phyloP scores from a whole-genome alignment of 106 monocot species.

The Alisma plantagoaquatica region DNA sequence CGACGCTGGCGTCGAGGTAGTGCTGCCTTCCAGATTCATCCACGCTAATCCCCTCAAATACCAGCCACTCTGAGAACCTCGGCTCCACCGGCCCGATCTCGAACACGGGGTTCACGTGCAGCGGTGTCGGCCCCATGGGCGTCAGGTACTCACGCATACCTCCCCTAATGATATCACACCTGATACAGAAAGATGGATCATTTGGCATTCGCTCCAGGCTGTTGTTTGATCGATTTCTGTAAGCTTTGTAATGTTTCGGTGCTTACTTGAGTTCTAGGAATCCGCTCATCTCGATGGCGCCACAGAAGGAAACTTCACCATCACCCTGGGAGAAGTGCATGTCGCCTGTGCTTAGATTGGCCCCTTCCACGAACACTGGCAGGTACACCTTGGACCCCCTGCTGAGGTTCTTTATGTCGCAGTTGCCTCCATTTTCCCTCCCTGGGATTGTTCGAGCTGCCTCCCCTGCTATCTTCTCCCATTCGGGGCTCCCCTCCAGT shows the following conservation, averaged over 20 bases:
- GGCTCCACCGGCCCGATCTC: constrained; percentile 89
- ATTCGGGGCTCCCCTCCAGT: constrained; percentile 48
- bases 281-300: constrained; percentile 96
- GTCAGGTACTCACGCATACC: constrained; percentile 88
- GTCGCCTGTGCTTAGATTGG: constrained; percentile 77
- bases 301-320: constrained; percentile 87
- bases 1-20: constrained; percentile 72
- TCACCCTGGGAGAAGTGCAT: constrained; percentile 98
- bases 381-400: constrained; percentile 87
- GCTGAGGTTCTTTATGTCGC: constrained; percentile 94
- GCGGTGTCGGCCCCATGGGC: constrained; percentile 77
- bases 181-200: too few species aligned
- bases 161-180: too few species aligned
- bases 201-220: too few species aligned
- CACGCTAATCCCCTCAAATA: constrained; percentile 82
- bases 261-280: constrained; percentile 88
- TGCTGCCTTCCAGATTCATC: constrained; percentile 77
- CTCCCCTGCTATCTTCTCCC: constrained; percentile 72
- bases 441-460: constrained; percentile 83
- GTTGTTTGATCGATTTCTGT: too few species aligned
- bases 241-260: too few species aligned
- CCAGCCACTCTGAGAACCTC: constrained; percentile 82
- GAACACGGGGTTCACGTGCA: constrained; percentile 87
- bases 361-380: constrained; percentile 86
- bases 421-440: constrained; percentile 91